Conservation (phyloP, 2,329 filamentous ascomycete species). For the Trichophyton rubrum region DNA sequence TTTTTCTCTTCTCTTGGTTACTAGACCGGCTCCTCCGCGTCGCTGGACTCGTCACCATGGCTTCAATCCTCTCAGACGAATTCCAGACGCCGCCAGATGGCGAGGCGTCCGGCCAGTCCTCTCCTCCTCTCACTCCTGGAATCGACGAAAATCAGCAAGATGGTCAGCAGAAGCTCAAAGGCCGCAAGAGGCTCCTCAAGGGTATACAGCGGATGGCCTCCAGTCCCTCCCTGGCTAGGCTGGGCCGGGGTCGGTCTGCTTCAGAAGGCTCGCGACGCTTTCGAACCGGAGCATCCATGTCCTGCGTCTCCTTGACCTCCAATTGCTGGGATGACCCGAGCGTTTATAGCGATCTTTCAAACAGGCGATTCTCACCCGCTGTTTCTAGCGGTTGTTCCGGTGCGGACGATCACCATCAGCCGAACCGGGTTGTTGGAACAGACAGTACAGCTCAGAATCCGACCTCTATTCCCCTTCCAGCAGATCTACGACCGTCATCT, state of each 20-base stretch:
- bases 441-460: conserved; percentile 30
- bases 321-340: conserved; percentile 42
- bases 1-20: not conserved
- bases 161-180: conserved; percentile 48
- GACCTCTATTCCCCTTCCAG: conserved; percentile 50
- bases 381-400: conserved; percentile 23
- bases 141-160: not conserved
- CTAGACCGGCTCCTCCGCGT: not conserved
- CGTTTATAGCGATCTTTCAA: not conserved
- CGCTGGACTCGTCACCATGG: conserved; percentile 14
- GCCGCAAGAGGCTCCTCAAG: conserved; percentile 57
- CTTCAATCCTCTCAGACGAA: conserved; percentile 20
- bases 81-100: conserved; percentile 22
- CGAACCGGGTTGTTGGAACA: conserved; percentile 44
- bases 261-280: conserved; percentile 46
- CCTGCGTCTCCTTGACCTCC: conserved; percentile 49
- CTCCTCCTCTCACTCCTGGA: not conserved
- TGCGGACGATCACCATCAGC: conserved; percentile 40
- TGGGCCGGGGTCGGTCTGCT: conserved; percentile 52
- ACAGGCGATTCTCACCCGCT: conserved; percentile 12
- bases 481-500: conserved; percentile 43
- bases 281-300: conserved; percentile 48
- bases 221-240: conserved; percentile 55
- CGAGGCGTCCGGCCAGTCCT: conserved; percentile 14
- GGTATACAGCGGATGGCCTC: conserved; percentile 72